Evolutionary conservation across 169 alveolate species (phyloP).

Genomic region (Babesia divergens): DNA sequence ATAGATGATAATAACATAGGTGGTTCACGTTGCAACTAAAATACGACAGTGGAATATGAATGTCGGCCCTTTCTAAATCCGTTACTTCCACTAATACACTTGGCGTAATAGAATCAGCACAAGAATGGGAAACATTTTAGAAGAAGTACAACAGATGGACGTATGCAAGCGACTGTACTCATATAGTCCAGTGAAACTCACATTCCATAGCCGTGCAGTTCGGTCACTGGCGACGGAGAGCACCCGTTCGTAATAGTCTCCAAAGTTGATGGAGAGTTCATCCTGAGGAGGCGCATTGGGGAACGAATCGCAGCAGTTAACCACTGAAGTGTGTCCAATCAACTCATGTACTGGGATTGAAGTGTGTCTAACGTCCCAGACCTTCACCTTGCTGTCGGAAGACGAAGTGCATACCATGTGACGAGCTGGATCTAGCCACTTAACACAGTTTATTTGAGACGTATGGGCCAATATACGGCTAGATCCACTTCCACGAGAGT

Average conservation of each 20-base stretch:
- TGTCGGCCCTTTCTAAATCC: neutral
- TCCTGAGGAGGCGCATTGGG: slow-evolving; percentile 6
- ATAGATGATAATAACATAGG: no score
- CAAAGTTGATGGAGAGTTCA: slow-evolving; percentile 27
- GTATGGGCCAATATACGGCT: slow-evolving; percentile 30
- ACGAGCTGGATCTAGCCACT: slow-evolving; percentile 4
- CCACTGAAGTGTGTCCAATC: slow-evolving; percentile 59
- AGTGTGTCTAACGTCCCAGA: slow-evolving; percentile 60
- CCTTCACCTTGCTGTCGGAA: slow-evolving; percentile 47
- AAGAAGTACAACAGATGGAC: no score
- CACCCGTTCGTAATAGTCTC: slow-evolving; percentile 24
- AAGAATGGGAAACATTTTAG: no score
- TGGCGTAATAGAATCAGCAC: no score
- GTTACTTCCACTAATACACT: no score
- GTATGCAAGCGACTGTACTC: no score
- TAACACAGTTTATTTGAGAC: slow-evolving; percentile 37
- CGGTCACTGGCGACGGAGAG: slow-evolving; percentile 49
- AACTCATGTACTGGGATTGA: slow-evolving; percentile 50
- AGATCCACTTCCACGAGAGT: neutral
- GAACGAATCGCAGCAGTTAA: slow-evolving; percentile 46
- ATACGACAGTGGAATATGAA: neutral
- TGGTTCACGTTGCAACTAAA: no score
- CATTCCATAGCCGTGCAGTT: slow-evolving; percentile 63
- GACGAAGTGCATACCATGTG: slow-evolving; percentile 18
- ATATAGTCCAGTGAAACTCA: slow-evolving; percentile 8